Base-by-base conservation (phyloP, 2,329 filamentous ascomycete genomes). In the Tolypocladium nubicola region DNA sequence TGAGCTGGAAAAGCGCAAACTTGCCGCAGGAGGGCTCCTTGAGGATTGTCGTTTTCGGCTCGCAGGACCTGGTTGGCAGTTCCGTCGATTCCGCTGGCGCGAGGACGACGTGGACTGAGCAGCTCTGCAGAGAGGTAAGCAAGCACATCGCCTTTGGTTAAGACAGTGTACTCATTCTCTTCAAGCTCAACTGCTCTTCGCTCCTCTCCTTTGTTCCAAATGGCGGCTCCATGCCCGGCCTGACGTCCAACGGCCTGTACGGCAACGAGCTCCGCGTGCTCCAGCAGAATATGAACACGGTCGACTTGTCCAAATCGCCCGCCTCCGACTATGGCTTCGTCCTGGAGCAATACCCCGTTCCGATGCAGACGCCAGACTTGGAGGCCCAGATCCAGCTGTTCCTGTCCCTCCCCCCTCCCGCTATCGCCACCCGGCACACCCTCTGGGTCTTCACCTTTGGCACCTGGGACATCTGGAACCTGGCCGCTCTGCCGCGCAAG, bases 211-310 rank as follows among this genome's bases (percentile, higher is more conserved):
- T 78, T 56, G 67, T 79, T 1, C 79, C 79, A 2, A 56, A 61
- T 2, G 62, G 62, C 13, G 65, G 69, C 53, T 78, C 71, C n/a
- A 84, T 26, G 75, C 81, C 53, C 26, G 70, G 65, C 13, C 74
- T 81, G 38, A 86, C 71, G 2, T 78, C 76, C 60, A 91, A 78
- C 61, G 62, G 70, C 38, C 66, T 80, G 7, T 86, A 85, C 55
- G 82, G 78, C 40, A 57, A 62, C 37, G 62, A 66, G 52, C 57
- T 71, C 0, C 67, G 71, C 1, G 77, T 73, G 2, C 62, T 79
- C 10, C 64, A 73, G 14, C 66, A 68, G 23, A 59, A 70, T 10
- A 64, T 68, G 11, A 62, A 67, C 39, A 63, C 70, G 11, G 67
- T 71, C 30, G 62, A 69, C n/a, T 61, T 70, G 7, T 59, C 61